Percentiles rank a stretch among this genome's conserved stretches.
Conservation (phyloP, 192 early-diverging fungal species). For the Mortierella hygrophila region DNA sequence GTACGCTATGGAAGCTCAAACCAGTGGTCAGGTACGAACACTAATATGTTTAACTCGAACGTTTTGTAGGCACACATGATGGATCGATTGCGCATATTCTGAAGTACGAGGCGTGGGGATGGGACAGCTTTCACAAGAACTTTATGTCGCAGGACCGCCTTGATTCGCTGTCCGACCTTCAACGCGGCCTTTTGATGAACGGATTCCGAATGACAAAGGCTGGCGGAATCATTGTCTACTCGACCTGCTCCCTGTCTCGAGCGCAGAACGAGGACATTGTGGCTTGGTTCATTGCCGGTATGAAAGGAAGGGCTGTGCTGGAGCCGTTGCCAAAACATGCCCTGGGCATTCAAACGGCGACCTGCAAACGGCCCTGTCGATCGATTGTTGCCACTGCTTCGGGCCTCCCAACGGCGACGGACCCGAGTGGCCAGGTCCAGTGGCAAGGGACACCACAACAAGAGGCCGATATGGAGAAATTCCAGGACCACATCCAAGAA, state of each 20-base stretch:
- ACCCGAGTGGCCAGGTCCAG: background rate
- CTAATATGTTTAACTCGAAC: background rate
- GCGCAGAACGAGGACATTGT: conserved; percentile 92
- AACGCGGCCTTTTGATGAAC: conserved; percentile 78
- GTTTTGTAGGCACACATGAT: conserved; percentile 82
- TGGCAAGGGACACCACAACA: conserved; percentile 29
- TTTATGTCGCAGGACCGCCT: conserved; percentile 76
- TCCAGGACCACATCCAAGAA: conserved; percentile 36
- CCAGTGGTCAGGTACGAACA: background rate
- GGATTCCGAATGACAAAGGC: conserved; percentile 81
- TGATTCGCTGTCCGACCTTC: conserved; percentile 71
- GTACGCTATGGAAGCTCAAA: background rate
- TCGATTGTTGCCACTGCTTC: conserved; percentile 23
- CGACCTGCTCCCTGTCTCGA: conserved; percentile 81
- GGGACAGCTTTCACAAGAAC: conserved; percentile 84
- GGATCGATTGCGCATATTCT: conserved; percentile 85
- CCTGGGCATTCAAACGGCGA: conserved; percentile 30
- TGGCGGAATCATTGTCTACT: conserved; percentile 90
- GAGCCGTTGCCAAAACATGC: conserved; percentile 67
- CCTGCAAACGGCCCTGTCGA: conserved; percentile 31
- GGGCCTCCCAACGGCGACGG: conserved; percentile 21
- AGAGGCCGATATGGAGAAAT: conserved; percentile 35
- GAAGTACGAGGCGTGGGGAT: conserved; percentile 84
- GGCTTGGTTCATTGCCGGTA: conserved; percentile 76
- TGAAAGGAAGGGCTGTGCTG: conserved; percentile 60